Conservation (phyloP, 2,329 filamentous ascomycete species). For the Fusarium falciforme region DNA sequence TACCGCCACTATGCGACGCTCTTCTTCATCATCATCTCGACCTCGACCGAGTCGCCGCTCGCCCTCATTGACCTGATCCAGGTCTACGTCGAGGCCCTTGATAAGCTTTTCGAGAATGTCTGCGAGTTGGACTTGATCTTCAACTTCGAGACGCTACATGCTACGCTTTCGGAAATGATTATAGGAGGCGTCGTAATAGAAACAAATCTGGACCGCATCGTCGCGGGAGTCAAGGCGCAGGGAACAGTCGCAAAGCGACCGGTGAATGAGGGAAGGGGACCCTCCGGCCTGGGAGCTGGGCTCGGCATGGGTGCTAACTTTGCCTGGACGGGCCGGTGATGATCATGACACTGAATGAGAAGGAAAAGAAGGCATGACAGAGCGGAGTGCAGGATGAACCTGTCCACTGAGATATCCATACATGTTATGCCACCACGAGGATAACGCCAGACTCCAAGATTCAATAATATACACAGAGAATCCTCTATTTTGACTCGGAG, state of each 20-base stretch:
- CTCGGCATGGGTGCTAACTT: constrained; percentile 69
- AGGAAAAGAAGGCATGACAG: constrained; percentile 8
- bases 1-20: constrained; percentile 98
- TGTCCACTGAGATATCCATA: constrained; percentile 40
- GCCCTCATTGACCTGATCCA: constrained; percentile 97
- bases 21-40: constrained; percentile 98
- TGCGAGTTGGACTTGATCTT: constrained; percentile 99
- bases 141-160: constrained; percentile 97
- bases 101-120: constrained; percentile 96
- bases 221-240: constrained; percentile 83
- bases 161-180: constrained; percentile 91
- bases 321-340: constrained; percentile 62
- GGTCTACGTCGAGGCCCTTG: constrained; percentile 95
- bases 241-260: constrained; percentile 83
- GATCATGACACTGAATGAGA: constrained; percentile 13
- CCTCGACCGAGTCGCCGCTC: constrained; percentile 93
- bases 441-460: constrained; percentile 46
- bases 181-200: constrained; percentile 95
- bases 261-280: constrained; percentile 73
- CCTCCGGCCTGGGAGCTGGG: constrained; percentile 59
- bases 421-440: constrained; percentile 34
- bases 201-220: constrained; percentile 88
- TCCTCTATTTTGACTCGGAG: constrained; percentile 43
- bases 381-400: constrained; percentile 33
- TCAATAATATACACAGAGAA: constrained; percentile 42